phyloP scores from a whole-genome alignment of 441 rosid species.

The Eruca vesicaria region DNA sequence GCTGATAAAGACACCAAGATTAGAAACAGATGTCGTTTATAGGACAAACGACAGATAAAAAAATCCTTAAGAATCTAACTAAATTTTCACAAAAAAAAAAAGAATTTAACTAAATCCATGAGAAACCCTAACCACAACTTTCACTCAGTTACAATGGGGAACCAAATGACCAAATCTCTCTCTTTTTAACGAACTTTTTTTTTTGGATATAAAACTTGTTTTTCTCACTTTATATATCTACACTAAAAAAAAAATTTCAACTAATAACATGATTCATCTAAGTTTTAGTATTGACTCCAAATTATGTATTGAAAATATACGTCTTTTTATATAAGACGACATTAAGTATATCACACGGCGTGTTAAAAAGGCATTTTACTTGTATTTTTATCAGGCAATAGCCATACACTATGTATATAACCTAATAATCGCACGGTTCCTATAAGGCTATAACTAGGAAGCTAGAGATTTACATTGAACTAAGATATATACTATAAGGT shows the following conservation, averaged over 20 bases:
- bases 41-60: slow-evolving; percentile 14
- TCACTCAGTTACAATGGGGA: slow-evolving; percentile 3
- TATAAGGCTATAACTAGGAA: background rate
- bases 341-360: background rate
- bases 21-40: background rate
- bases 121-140: slow-evolving; percentile 35
- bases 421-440: background rate
- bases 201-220: background rate
- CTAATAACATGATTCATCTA: background rate
- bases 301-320: background rate
- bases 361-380: background rate
- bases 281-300: background rate
- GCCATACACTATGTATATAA: background rate
- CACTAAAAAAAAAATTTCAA: background rate
- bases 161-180: background rate
- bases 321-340: background rate
- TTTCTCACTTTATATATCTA: background rate
- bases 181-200: background rate
- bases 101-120: slow-evolving; percentile 21
- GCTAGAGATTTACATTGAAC: background rate
- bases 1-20: slow-evolving; percentile 7
- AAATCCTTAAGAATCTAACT: slow-evolving; percentile 3
- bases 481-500: background rate
- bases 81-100: no score
- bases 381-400: background rate